Percentiles rank a stretch among this genome's conserved stretches.
Conservation (phyloP, 2,329 filamentous ascomycete genomes). For the Sphaceloma murrayae region DNA sequence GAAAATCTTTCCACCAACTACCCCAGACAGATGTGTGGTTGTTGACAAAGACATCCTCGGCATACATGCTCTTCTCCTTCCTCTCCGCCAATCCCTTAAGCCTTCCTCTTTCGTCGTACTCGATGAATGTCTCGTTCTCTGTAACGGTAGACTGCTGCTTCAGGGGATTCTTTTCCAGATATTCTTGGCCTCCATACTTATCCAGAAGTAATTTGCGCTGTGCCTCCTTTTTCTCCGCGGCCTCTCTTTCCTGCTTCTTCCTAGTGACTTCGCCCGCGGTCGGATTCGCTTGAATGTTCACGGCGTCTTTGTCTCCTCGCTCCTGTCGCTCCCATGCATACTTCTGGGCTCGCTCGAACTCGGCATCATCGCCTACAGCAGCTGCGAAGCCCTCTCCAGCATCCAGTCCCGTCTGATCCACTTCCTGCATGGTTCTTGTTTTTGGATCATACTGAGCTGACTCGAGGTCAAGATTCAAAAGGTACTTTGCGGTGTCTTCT, state of each 20-base stretch:
- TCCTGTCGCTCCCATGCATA: slow-evolving; percentile 97
- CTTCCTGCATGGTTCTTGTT: slow-evolving; percentile 80
- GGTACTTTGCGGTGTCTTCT: slow-evolving; percentile 95
- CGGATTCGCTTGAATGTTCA: slow-evolving; percentile 92
- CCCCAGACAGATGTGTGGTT: slow-evolving; percentile 93
- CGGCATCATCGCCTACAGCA: slow-evolving; percentile 79
- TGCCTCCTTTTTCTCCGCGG: slow-evolving; percentile 57
- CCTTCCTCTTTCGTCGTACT: slow-evolving; percentile 83
- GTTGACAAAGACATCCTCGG: slow-evolving; percentile 76
- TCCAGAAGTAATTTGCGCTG: slow-evolving; percentile 62
- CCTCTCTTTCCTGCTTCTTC: slow-evolving; percentile 68
- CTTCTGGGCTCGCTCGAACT: slow-evolving; percentile 79
- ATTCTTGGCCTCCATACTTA: slow-evolving; percentile 68
- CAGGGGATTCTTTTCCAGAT: slow-evolving; percentile 46
- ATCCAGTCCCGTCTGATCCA: slow-evolving; percentile 65
- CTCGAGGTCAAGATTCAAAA: slow-evolving; percentile 88
- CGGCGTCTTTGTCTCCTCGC: slow-evolving; percentile 61
- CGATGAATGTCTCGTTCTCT: slow-evolving; percentile 78
- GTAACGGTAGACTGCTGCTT: slow-evolving; percentile 59
- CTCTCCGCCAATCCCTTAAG: slow-evolving; percentile 80
- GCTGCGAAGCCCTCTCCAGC: slow-evolving; percentile 90
- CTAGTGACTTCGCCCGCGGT: slow-evolving; percentile 80
- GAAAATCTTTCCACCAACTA: slow-evolving; percentile 92
- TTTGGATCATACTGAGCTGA: slow-evolving; percentile 98
- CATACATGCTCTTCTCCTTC: slow-evolving; percentile 77